Base-by-base conservation (phyloP, 768 basidiomycete species). In the Collybia sordida region DNA sequence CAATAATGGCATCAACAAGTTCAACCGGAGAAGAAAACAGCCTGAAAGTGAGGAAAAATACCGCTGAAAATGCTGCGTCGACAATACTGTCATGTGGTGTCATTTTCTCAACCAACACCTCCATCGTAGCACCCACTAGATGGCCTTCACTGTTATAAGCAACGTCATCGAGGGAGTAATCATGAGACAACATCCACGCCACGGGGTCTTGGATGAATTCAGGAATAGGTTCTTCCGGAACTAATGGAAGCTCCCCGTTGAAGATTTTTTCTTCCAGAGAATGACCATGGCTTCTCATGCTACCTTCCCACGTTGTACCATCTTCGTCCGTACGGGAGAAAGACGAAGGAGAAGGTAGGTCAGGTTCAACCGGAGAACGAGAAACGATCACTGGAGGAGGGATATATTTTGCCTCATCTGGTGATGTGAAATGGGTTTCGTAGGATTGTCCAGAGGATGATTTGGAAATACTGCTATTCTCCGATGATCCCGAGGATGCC, bases 1-100 rank as follows among this genome's bases (percentile, higher is more conserved):
- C 67, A 53, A 95, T 86, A 54, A 98, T 72, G 0, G 86, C 79
- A 18, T 86, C 81, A 7, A 92, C 80, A 22, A 99, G 80, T 42
- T 90, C 85, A 6, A 69, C 45, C 1, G 97, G 90, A 0, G 87
- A 81, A 2, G 89, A 83, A 70, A 97, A 98, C 48, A 98, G 71
- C 24, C 96, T 84, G 77, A 98, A 99, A 0, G 95, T 98, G 59
- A 95, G 76, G 77, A 95, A 95, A 74, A 99, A 98, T 24, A 94
- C 88, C 4, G 86, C 82, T 12, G 87, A 80, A 65, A 98, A 95
- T 0, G 85, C 82, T 15, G 89, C 75, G 61, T 98, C 95, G 47
- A 93, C 92, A 38, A 94, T 81, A 50, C 85, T 86, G 62, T 93
- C 93, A 62, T 97, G 92, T 4, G 95, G 93, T 17, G 96, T 96